Conservation (phyloP, 148 eudicot species). For the Rhododendron ovatum region DNA sequence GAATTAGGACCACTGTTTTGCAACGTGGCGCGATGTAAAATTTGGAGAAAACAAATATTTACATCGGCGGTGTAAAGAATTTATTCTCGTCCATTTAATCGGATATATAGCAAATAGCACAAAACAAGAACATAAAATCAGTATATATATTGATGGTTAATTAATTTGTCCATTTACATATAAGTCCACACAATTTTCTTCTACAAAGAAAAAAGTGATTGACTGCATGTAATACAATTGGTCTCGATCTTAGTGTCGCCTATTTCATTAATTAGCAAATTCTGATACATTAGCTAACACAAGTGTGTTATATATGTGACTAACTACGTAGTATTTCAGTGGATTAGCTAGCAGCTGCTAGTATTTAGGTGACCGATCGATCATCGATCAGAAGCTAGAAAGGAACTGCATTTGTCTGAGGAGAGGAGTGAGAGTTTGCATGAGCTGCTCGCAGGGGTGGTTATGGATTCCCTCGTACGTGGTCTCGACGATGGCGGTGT, state of each 20-base stretch:
- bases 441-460: conserved; percentile 64
- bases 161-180: neutral
- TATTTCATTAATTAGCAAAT: neutral
- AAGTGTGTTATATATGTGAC: neutral
- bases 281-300: neutral
- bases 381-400: conserved; percentile 27
- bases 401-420: conserved; percentile 60
- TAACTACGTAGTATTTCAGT: neutral
- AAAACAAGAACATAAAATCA: too few relatives aligned
- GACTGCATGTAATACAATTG: neutral
- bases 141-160: neutral
- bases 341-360: neutral
- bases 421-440: conserved; percentile 70
- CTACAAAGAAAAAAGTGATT: neutral
- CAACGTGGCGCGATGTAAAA: too few relatives aligned
- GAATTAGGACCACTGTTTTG: too few relatives aligned
- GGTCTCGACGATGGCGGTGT: conserved; percentile 51
- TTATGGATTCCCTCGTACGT: conserved; percentile 76
- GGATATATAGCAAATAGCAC: neutral
- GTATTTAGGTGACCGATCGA: neutral
- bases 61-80: too few relatives aligned
- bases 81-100: too few relatives aligned
- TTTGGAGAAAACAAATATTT: too few relatives aligned
- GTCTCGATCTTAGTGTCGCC: neutral
- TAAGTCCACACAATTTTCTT: neutral